Evolutionary conservation across 208 protist species (phyloP).

Genomic region (Acanthamoeba healyi): DNA sequence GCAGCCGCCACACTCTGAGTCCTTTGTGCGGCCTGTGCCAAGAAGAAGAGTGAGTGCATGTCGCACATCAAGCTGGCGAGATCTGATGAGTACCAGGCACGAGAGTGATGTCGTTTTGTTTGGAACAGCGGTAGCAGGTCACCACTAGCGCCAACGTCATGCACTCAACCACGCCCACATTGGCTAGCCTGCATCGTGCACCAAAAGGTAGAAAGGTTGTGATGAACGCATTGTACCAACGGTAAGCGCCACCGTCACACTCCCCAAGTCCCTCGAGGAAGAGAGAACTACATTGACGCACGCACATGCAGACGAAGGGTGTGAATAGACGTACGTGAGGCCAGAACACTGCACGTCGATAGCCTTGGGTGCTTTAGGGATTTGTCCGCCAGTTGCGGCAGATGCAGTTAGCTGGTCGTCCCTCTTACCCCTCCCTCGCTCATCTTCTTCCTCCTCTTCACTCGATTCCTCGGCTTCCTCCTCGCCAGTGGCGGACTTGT

Average conservation of each 20-base stretch:
- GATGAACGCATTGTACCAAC: too few relatives aligned
- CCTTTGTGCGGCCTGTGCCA: not conserved
- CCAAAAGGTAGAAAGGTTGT: too few relatives aligned
- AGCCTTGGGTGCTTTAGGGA: not conserved
- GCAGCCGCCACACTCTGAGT: not conserved
- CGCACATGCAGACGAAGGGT: not conserved
- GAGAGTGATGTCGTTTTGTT: not conserved
- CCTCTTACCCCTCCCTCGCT: not conserved
- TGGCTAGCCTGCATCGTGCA: too few relatives aligned
- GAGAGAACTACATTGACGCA: not conserved
- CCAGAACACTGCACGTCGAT: not conserved
- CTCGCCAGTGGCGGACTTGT: not conserved
- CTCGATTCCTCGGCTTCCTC: not conserved
- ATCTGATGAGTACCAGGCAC: not conserved
- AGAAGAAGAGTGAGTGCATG: too few relatives aligned
- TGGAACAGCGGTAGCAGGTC: slow-evolving; percentile 28
- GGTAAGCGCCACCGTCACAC: too few relatives aligned
- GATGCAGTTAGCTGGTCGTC: not conserved
- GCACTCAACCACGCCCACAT: slow-evolving; percentile 42
- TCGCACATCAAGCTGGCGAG: not conserved
- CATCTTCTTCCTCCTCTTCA: not conserved
- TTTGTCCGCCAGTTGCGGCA: not conserved
- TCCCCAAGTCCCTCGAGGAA: too few relatives aligned
- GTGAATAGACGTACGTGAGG: not conserved
- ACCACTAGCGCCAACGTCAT: not conserved